Evolutionary conservation across 2,329 filamentous ascomycete species (phyloP).

Genomic region (Colletotrichum sp.): DNA sequence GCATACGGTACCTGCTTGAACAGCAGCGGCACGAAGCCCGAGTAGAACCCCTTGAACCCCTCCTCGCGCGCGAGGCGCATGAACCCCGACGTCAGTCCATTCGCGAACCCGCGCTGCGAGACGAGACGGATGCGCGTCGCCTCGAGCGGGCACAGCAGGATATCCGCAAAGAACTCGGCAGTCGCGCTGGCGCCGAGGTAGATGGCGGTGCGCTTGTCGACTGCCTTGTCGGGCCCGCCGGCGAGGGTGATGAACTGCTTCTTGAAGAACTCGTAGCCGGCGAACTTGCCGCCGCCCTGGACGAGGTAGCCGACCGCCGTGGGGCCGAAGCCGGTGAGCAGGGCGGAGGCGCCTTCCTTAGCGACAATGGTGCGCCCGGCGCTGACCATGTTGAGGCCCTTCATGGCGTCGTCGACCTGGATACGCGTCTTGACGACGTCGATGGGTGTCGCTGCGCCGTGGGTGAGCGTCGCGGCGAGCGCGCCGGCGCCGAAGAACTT

Average conservation of each 20-base stretch:
- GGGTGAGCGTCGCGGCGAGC: conserved; percentile 56
- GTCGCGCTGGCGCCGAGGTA: conserved; percentile 76
- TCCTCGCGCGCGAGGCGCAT: conserved; percentile 77
- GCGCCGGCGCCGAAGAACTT: conserved; percentile 61
- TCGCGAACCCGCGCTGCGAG: conserved; percentile 79
- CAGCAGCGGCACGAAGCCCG: conserved; percentile 84
- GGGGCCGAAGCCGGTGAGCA: conserved; percentile 84
- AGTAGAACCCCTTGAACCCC: conserved; percentile 85
- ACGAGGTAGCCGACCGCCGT: conserved; percentile 89
- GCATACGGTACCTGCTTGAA: conserved; percentile 94
- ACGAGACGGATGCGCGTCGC: conserved; percentile 81
- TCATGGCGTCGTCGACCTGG: conserved; percentile 85
- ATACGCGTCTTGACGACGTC: conserved; percentile 89
- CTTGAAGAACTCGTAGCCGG: conserved; percentile 95
- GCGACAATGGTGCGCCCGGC: conserved; percentile 79
- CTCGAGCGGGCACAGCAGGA: conserved; percentile 89
- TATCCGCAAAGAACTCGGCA: conserved; percentile 76
- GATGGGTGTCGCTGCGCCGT: conserved; percentile 59
- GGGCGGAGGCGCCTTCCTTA: conserved; percentile 79
- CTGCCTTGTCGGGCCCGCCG: conserved; percentile 55
- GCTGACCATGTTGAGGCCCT: conserved; percentile 83
- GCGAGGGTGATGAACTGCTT: conserved; percentile 78
- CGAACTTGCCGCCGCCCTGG: conserved; percentile 90
- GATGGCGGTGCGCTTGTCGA: conserved; percentile 56
- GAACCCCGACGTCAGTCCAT: conserved; percentile 74